A percentile compares a stretch with the other conserved stretches of the same genome.
Conservation (phyloP, 2,329 filamentous ascomycete species). For the Blastomyces silverae region DNA sequence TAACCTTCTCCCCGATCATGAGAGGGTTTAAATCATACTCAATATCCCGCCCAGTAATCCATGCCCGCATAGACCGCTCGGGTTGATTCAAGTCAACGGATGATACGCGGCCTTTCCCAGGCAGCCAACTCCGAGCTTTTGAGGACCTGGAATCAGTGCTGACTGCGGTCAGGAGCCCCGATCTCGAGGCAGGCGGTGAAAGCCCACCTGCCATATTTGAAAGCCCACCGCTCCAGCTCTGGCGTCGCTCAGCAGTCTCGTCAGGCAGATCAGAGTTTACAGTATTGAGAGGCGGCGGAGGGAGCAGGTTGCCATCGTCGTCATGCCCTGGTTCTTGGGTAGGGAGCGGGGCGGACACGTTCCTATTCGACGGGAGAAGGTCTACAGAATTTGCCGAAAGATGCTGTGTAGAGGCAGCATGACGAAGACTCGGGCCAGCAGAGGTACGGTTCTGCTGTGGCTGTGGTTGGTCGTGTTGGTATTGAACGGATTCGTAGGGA, state of each 20-base stretch:
- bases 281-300: constrained; percentile 37
- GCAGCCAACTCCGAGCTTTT: constrained; percentile 43
- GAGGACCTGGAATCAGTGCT: constrained; percentile 20
- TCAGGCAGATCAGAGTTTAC: constrained; percentile 35
- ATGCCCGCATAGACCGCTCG: constrained; percentile 43
- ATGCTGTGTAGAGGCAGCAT: constrained; percentile 20
- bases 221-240: constrained; percentile 30
- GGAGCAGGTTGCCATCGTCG: constrained; percentile 26
- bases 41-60: constrained; percentile 54
- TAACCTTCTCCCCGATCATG: constrained; percentile 47
- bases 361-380: constrained; percentile 15
- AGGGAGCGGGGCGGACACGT: constrained; percentile 23
- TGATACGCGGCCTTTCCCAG: constrained; percentile 33
- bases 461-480: neutral
- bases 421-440: constrained; percentile 13
- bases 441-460: neutral
- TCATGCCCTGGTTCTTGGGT: constrained; percentile 20
- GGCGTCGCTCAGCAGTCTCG: constrained; percentile 35
- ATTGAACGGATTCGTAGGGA: neutral
- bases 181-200: constrained; percentile 30
- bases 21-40: constrained; percentile 50
- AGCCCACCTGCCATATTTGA: constrained; percentile 33
- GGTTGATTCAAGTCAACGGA: constrained; percentile 29
- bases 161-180: constrained; percentile 29
- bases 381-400: constrained; percentile 10